Evolutionary conservation across 306 rosid species (phyloP), one percentile per base, ranked within the genome.

Genomic region (Macrotyloma uniflorum): DNA sequence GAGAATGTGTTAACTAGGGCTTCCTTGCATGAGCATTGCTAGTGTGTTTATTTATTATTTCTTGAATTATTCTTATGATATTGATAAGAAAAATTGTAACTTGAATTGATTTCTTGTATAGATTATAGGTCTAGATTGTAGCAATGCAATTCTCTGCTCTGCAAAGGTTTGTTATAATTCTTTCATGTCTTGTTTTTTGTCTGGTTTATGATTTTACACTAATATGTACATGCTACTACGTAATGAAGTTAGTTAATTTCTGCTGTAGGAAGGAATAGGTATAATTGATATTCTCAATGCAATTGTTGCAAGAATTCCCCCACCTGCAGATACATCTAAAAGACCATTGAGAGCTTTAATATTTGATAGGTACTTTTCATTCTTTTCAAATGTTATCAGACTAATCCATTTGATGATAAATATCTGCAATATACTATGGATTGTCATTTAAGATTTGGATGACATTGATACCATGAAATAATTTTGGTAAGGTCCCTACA

Each of bases 91-190:
- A 42, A 18, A n/a, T 83, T 79, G 35, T 59, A 61, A 67, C 40
- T 42, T 67, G 69, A 77, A 70, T 62, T 61, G 33, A 62, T 74
- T 69, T 85, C 69, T 74, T 83, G 85, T 79, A 16, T 28, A 89
- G 97, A 77, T 92, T 85, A 84, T 94, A 46, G 98, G 98, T 61
- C 82, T 94, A 80, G 97, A 94, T 63, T 94, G 98, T 70, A 90
- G 91, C 86, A 88, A 86, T 16, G 98, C 97, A 8, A 91, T 94
- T 65, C 86, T 84, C 42, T 94, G 98, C 84, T 94, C 98, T 66
- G 98, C 97, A 4, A 94, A 94, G 96, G 97, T 92, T 18, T 53
- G 93, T 81, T 76, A 40, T 72, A 76, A 22, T 51, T 57, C 72
- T 12, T 77, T 74, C 65, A 20, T 38, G 47, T 66, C 73, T 22